Evolutionary conservation across 2,329 filamentous ascomycete species (phyloP).

Genomic region (Neocucurbitaria cava): DNA sequence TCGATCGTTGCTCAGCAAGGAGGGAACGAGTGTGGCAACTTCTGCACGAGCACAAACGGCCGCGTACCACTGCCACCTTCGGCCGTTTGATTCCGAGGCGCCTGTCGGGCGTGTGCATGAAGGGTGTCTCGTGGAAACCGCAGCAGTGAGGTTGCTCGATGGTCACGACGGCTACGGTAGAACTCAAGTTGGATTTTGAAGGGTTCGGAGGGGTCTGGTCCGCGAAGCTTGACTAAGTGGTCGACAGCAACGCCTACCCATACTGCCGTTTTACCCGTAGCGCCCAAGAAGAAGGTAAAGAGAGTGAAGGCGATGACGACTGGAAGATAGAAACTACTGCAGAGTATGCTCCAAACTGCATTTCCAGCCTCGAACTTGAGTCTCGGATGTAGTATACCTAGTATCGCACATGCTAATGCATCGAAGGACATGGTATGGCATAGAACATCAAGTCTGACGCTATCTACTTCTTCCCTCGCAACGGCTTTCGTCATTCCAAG

Average conservation of each 20-base stretch:
- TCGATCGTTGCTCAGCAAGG: slow-evolving; percentile 25
- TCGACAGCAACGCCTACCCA: too few relatives aligned
- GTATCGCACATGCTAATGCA: not conserved
- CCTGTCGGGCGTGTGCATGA: slow-evolving; percentile 19
- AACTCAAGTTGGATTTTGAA: not conserved
- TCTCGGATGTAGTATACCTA: not conserved
- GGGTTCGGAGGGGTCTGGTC: not conserved
- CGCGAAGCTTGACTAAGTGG: not conserved
- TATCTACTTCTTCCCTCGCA: slow-evolving; percentile 46
- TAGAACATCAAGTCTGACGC: slow-evolving; percentile 53
- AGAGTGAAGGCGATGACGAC: not conserved
- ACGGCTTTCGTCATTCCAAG: slow-evolving; percentile 46
- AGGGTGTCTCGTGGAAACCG: slow-evolving; percentile 22
- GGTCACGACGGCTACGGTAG: too few relatives aligned
- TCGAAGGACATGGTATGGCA: slow-evolving; percentile 45
- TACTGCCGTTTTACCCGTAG: too few relatives aligned
- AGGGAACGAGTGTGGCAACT: slow-evolving; percentile 19
- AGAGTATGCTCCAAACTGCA: not conserved
- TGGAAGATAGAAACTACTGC: not conserved
- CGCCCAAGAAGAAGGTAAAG: not conserved
- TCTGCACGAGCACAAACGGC: slow-evolving; percentile 16
- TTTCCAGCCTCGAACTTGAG: not conserved
- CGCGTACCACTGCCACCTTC: slow-evolving; percentile 16
- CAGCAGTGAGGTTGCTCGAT: slow-evolving; percentile 2
- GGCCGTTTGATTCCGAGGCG: slow-evolving; percentile 13